Conservation (phyloP, 129 eudicot genomes). For the Flaveria brownii region DNA sequence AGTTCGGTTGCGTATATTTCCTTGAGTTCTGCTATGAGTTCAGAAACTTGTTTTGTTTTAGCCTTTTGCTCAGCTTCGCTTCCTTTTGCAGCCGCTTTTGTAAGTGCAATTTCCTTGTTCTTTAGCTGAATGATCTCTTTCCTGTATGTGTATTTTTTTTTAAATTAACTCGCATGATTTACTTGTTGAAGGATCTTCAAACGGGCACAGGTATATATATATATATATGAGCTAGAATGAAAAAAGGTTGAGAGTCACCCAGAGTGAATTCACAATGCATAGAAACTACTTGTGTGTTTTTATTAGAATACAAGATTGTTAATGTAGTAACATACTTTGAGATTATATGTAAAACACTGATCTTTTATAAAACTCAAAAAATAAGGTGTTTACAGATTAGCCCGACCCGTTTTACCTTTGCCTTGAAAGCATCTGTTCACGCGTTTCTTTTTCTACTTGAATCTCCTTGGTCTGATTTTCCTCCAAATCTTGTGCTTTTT, state of each 20-base stretch:
- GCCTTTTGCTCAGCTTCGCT: conserved; percentile 97
- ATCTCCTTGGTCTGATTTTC: conserved; percentile 43
- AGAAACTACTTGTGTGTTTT: not conserved
- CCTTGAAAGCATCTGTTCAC: conserved; percentile 90
- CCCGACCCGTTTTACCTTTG: conserved; percentile 56
- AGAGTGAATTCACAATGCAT: not conserved
- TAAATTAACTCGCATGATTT: not conserved
- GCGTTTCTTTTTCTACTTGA: conserved; percentile 57
- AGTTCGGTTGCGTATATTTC: conserved; percentile 77
- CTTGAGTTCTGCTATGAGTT: conserved; percentile 66
- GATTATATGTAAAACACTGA: not conserved
- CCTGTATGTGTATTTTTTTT: conserved; percentile 38
- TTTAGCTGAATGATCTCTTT: conserved; percentile 78
- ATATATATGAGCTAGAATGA: not conserved
- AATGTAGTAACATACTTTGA: not conserved
- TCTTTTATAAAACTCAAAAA: not conserved
- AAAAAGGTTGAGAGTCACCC: not conserved
- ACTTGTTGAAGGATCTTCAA: conserved; percentile 5
- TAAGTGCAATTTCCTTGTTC: conserved; percentile 79
- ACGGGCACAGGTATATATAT: not conserved
- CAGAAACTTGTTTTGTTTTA: conserved; percentile 78
- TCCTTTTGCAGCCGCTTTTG: conserved; percentile 96
- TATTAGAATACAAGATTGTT: not conserved
- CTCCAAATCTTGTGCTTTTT: conserved; percentile 44
- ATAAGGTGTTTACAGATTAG: no score